Evolutionary conservation across 176 grass and related monocot species (phyloP).

Genomic region (Elymus sibiricus): DNA sequence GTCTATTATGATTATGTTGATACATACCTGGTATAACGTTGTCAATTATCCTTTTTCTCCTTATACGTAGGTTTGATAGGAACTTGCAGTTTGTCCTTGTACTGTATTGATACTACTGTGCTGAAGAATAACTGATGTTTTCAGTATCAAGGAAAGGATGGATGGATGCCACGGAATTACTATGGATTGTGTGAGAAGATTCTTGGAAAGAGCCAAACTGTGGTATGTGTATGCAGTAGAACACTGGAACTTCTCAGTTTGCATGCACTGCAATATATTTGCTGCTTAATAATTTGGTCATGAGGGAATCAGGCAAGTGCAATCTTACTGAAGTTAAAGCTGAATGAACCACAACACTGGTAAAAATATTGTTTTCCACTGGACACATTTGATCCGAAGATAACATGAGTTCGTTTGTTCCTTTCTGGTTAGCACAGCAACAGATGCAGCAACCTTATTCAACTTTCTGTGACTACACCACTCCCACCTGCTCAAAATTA

Average conservation of each 20-base stretch:
- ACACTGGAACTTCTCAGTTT: not conserved
- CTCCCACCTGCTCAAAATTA: not conserved
- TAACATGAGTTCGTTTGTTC: too few species aligned
- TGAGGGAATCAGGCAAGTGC: not conserved
- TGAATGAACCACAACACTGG: not conserved
- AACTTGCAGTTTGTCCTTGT: not conserved
- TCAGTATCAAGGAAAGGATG: slow-evolving; percentile 8
- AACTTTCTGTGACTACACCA: not conserved
- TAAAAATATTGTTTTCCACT: not conserved
- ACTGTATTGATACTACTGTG: not conserved
- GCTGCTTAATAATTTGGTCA: not conserved
- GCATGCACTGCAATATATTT: not conserved
- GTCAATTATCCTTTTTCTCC: not conserved
- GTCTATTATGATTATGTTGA: not conserved
- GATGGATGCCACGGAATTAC: slow-evolving; percentile 6
- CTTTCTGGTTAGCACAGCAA: too few species aligned
- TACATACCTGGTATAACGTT: not conserved
- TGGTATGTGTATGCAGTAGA: not conserved
- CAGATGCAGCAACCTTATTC: not conserved
- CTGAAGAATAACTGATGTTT: not conserved
- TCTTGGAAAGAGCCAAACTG: slow-evolving; percentile 13
- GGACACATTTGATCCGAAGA: not conserved
- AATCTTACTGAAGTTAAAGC: not conserved
- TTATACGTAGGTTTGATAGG: not conserved
- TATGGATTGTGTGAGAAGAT: slow-evolving; percentile 7